Base-by-base conservation (phyloP, 345 rosid genomes). In the Dimocarpus longan region DNA sequence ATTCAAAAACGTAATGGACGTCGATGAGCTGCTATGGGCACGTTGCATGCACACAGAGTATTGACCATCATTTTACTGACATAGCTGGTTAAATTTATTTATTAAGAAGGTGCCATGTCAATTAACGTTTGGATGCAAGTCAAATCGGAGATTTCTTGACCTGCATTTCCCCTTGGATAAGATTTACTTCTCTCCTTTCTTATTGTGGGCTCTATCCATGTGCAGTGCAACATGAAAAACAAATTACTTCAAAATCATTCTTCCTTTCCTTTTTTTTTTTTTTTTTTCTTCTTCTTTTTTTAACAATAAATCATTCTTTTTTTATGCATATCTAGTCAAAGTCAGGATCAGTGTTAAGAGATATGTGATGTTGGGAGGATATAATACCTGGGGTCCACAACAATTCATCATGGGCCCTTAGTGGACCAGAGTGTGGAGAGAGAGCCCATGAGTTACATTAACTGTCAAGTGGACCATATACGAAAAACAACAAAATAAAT, bases 141-240 rank as follows among this genome's bases (percentile, higher is more conserved):
- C 24, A 71, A 54, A 50, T 71, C 37, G 19, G n/a, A 32, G 24
- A 54, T 54, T 32, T 52, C 24, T 71, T 71, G 16, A 71, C 46
- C 19, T 54, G 7, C 21, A 21, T 57, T n/a, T 15, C 3, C 22
- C 68, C 63, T 21, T 66, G 64, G 68, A 69, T 74, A 22, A 70
- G 76, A 77, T 60, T 72, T 68, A 9, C 26, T 42, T 73, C n/a
- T 67, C 21, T 74, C 76, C 21, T 21, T 69, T 68, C 66, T 63
- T 7, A 16, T 9, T 16, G 79, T 84, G 82, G 84, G 86, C 87
- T 87, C 80, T 66, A 76, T 84, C 88, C 90, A 85, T 80, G 87
- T 85, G 90, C 86, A 72, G 28, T 22, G 69, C 81, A 80, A 71
- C 82, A 40, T 66, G 71, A 42, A 80, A 80, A 80, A 54, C 54